These are phyloP conservation scores for Venturia carpophila DNA, from an alignment of 2,329 filamentous ascomycete species.

Conservation along the genomic window DNA sequence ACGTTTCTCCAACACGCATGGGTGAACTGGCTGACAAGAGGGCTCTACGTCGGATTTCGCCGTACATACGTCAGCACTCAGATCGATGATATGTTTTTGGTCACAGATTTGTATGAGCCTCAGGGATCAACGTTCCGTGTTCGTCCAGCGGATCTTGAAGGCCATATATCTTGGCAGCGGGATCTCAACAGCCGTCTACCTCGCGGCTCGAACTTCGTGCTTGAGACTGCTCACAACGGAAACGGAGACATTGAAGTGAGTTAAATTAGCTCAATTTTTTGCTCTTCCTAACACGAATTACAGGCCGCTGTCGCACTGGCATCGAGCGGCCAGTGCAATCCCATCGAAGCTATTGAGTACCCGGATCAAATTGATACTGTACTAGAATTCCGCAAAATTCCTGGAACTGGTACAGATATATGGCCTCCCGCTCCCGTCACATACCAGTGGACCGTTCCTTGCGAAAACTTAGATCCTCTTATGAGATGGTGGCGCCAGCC, in stretches of 20 bases:
- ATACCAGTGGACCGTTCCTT: conserved; percentile 45
- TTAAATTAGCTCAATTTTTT: not conserved
- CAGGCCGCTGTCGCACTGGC: conserved; percentile 17
- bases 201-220: conserved; percentile 29
- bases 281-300: not conserved
- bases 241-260: conserved; percentile 32
- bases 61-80: conserved; percentile 49
- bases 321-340: conserved; percentile 25
- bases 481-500: conserved; percentile 47
- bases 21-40: conserved; percentile 55
- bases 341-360: conserved; percentile 32
- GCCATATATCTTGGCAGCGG: conserved; percentile 28
- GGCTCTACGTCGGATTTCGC: conserved; percentile 50
- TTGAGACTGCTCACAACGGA: conserved; percentile 33
- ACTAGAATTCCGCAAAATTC: conserved; percentile 40
- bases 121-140: conserved; percentile 44
- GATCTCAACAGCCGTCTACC: conserved; percentile 29
- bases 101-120: conserved; percentile 37
- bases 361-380: conserved; percentile 34
- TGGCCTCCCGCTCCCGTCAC: conserved; percentile 35
- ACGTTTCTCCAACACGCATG: conserved; percentile 54
- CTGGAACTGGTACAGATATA: conserved; percentile 32
- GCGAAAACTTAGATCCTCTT: conserved; percentile 44
- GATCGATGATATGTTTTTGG: conserved; percentile 55
- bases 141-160: conserved; percentile 27